Evolutionary conservation across 306 rosid genomes (phyloP).

Genomic region (Ochetophila trinervis): DNA sequence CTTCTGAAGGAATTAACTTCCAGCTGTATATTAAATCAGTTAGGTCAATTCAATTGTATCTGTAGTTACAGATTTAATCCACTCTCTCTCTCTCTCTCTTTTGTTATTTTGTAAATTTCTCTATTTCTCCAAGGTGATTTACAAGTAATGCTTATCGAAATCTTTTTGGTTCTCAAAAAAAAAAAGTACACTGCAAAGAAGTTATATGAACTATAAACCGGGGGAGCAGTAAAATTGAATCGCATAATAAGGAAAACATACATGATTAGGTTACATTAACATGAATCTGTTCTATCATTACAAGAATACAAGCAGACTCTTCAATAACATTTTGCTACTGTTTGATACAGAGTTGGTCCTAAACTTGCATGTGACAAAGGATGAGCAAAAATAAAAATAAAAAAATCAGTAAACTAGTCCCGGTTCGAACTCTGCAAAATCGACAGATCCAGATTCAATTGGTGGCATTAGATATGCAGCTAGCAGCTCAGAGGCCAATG

Average conservation of each 20-base stretch:
- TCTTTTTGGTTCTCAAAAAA: too few species aligned
- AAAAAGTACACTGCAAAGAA: neutral
- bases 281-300: constrained; percentile 8
- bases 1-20: neutral
- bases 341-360: neutral
- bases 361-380: constrained; percentile 1
- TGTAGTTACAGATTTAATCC: neutral
- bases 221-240: neutral
- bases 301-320: constrained; percentile 7
- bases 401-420: constrained; percentile 72
- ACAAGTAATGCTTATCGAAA: neutral
- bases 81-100: too few species aligned
- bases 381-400: constrained; percentile 31
- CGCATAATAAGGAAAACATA: neutral
- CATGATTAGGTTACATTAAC: neutral
- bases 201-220: neutral
- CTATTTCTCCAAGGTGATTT: too few species aligned
- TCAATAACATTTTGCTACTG: neutral
- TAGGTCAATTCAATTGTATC: neutral
- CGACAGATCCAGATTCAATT: constrained; percentile 95
- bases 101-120: too few species aligned
- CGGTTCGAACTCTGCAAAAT: constrained; percentile 84
- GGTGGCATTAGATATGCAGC: constrained; percentile 95
- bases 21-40: neutral
- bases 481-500: constrained; percentile 74